Base-by-base conservation (phyloP, 2,329 filamentous ascomycete genomes). In the Alternaria hordeiaustralica region DNA sequence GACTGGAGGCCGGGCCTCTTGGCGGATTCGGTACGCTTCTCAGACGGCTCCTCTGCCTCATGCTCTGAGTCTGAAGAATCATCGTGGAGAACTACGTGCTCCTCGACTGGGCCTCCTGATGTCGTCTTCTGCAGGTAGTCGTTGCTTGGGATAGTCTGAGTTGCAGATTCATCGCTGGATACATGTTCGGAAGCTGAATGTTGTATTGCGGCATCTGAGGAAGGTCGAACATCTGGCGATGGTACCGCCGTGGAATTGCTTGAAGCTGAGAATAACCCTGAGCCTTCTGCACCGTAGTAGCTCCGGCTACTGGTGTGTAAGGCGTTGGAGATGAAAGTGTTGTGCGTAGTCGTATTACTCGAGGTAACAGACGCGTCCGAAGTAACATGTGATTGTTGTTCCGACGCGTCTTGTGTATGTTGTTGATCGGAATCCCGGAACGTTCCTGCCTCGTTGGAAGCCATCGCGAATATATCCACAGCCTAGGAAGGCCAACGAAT, bases 361-460 rank as follows among this genome's bases (percentile, higher is more conserved):
- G n/a, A n/a, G 10, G 56, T 51, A 11, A 44, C 54, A 8, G 61
- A 46, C 11, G 49, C 43, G n/a, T 33, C 43, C 6, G 60, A 21
- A 12, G 30, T 53, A n/a, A 61, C 61, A 5, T 69, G 65, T 1
- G 26, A 54, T 13, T 57, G 61, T 25, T 63, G 51, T 30, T 67
- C 67, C 23, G 65, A 61, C 13, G 71, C 71, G 28, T 66, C 68
- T 58, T 74, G 71, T 5, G 73, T 75, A 33, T 72, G 67, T 23
- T 73, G 71, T 54, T 70, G 64, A 53, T 56, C 66, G 18, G 64
- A 43, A n/a, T 75, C 70, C 20, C 67, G 71, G 15, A 78, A 75
- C 50, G 78, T 80, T 15, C 78, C 75, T 54, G 60, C 65, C 11
- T 78, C 78, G 45, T 79, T 75, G 23, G 68, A 71, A 54, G 69